Evolutionary conservation across 2,329 filamentous ascomycete species (phyloP).

Genomic region (Neonectria magnoliae): DNA sequence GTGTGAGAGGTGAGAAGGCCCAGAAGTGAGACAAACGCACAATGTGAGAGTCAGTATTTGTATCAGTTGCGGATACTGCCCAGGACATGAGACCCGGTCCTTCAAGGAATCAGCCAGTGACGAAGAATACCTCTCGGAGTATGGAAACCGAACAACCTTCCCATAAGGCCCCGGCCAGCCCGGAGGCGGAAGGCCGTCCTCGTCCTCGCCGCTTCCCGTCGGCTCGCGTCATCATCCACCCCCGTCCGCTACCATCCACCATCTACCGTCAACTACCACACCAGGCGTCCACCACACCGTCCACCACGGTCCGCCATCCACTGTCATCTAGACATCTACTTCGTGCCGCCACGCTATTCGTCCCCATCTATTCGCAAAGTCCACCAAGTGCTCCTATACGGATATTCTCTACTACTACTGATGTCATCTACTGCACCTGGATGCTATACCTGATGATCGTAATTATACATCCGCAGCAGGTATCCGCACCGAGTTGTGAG

Average conservation of each 20-base stretch:
- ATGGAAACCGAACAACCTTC: slow-evolving; percentile 16
- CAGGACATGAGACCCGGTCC: not conserved
- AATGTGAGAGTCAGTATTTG: slow-evolving; percentile 9
- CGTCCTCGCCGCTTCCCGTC: slow-evolving; percentile 35
- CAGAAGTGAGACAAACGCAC: slow-evolving; percentile 8
- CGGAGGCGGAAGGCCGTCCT: slow-evolving; percentile 26
- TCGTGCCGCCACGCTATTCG: not conserved
- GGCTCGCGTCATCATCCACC: slow-evolving; percentile 16
- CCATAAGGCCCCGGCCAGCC: slow-evolving; percentile 11
- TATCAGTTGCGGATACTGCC: slow-evolving; percentile 2
- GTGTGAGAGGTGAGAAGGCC: slow-evolving; percentile 10
- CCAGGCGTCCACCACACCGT: not conserved
- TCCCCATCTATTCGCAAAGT: not conserved
- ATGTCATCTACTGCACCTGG: not conserved
- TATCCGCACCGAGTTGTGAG: slow-evolving; percentile 2
- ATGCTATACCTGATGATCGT: not conserved
- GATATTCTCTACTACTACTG: not conserved
- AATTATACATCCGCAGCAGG: not conserved
- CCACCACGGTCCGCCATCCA: not conserved
- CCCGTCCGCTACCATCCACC: not conserved
- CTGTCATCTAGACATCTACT: slow-evolving; percentile 2
- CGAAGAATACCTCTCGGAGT: slow-evolving; percentile 9
- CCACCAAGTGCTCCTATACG: not conserved
- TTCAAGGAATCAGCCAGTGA: not conserved
- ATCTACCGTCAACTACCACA: not conserved